phyloP scores from a whole-genome alignment of 441 rosid genomes.

The Manihot esculenta region DNA sequence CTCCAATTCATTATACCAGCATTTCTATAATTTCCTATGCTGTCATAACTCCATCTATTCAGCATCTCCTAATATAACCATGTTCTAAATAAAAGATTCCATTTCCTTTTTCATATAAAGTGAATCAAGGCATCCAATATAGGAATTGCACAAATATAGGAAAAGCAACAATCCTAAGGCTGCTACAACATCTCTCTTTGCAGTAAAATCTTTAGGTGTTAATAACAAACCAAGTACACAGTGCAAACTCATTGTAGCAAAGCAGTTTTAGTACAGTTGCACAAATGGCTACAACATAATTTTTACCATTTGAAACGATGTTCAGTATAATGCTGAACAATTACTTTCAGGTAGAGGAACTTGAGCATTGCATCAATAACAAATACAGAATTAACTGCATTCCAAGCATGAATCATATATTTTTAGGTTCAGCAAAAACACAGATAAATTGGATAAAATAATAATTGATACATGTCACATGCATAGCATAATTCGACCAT shows the following conservation, averaged over 20 bases:
- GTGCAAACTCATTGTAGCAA: neutral
- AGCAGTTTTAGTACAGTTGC: neutral
- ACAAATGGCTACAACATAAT: neutral
- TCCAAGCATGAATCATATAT: neutral
- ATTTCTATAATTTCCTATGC: neutral
- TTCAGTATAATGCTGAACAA: neutral
- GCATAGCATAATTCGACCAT: neutral
- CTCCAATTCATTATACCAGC: neutral
- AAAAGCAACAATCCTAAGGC: constrained; percentile 4
- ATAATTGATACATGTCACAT: constrained; percentile 1
- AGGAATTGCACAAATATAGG: neutral
- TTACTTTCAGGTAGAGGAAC: neutral
- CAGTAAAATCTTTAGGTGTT: neutral
- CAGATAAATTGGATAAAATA: neutral
- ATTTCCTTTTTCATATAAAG: neutral
- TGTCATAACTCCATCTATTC: neutral
- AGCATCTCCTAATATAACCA: neutral
- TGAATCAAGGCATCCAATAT: neutral
- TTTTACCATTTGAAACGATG: neutral
- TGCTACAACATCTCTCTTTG: neutral
- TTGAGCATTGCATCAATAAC: neutral
- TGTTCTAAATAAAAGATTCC: neutral
- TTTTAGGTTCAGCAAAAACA: constrained; percentile 7
- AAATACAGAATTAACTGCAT: neutral
- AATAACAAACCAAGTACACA: constrained; percentile 3